Evolutionary conservation across 371 early-diverging fungal genomes (phyloP), one percentile per base, ranked within the genome.

Genomic region (Rhizopus arrhizus): DNA sequence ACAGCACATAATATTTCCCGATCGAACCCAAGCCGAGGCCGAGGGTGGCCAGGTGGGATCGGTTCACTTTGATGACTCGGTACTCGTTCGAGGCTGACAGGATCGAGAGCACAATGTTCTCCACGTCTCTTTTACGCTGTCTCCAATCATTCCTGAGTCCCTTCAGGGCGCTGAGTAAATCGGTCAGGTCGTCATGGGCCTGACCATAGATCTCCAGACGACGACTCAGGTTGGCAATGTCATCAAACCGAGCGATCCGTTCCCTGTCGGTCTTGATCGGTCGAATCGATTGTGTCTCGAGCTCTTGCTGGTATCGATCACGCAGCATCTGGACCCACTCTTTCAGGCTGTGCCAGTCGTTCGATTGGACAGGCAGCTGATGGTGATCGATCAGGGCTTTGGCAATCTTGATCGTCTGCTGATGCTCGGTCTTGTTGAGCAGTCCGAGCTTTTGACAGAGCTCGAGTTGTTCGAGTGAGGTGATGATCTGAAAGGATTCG

Each of bases 391-490:
- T 62, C n/a, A 64, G 31, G 10, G 64, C 59, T 32, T 64, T 67
- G 35, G 64, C 64, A 56, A 67, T 68, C 16, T 50, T 60, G 33
- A 55, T 49, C 0, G 63, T 56, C 28, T 68, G 68, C 16, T 68
- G 68, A 33, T 64, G 65, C 38, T 72, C 72, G 0, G 61, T 56
- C 49, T 68, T 72, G 11, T 56, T 52, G 28, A 72, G 53, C 5
- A 72, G 35, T 11, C 62, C 60, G 4, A 62, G 34, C 42, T 52
- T 56, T 49, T 62, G 66, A 40, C 68, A 68, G 2, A 72, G 29
- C 22, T 65, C 72, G 56, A 72, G 56, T 56, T 72, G 72, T 54
- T 68, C 72, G 22, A 55, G 53, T 5, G 72, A 72, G 22, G 65
- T 68, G 2, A 72, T 61, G n/a, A 61, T 59, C 6, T 54, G 47